phyloP scores from a whole-genome alignment of 768 basidiomycete genomes.

The Amylocystis lapponica region DNA sequence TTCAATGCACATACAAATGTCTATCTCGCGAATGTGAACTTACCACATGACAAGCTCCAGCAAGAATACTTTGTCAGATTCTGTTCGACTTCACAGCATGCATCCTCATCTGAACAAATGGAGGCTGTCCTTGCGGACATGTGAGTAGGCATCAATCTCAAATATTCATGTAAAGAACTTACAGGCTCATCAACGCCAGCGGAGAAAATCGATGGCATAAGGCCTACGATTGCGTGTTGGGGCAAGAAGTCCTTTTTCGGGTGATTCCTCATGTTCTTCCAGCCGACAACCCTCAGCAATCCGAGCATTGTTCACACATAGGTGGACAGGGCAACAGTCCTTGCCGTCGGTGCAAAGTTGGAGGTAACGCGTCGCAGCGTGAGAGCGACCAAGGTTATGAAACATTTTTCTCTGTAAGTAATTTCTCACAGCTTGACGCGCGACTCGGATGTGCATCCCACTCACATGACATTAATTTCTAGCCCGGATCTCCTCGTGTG shows the following conservation, averaged over 20 bases:
- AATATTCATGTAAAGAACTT: no score
- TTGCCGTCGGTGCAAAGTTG: constrained; percentile 25
- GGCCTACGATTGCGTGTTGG: constrained; percentile 9
- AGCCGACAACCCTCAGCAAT: constrained; percentile 20
- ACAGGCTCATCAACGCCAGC: no score
- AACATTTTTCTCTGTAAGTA: constrained; percentile 1
- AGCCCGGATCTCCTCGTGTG: constrained; percentile 1
- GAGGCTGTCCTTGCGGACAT: constrained; percentile 26
- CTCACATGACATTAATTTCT: neutral
- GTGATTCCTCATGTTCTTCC: constrained; percentile 7
- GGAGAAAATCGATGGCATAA: constrained; percentile 5
- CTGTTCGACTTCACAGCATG: constrained; percentile 33
- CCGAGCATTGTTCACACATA: constrained; percentile 26
- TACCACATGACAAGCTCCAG: constrained; percentile 30
- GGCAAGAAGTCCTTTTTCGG: constrained; percentile 6
- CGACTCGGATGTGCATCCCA: neutral
- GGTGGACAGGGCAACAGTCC: constrained; percentile 34
- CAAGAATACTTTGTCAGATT: constrained; percentile 35
- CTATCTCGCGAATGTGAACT: constrained; percentile 31
- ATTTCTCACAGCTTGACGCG: no score
- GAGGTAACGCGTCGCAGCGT: constrained; percentile 1
- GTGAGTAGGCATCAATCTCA: constrained; percentile 16
- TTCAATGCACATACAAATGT: constrained; percentile 43
- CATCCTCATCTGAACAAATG: constrained; percentile 34
- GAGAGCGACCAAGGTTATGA: constrained; percentile 4